Base-by-base conservation (phyloP, 1,284 basidiomycete species). In the Erythrobasidium hasegawianum region DNA sequence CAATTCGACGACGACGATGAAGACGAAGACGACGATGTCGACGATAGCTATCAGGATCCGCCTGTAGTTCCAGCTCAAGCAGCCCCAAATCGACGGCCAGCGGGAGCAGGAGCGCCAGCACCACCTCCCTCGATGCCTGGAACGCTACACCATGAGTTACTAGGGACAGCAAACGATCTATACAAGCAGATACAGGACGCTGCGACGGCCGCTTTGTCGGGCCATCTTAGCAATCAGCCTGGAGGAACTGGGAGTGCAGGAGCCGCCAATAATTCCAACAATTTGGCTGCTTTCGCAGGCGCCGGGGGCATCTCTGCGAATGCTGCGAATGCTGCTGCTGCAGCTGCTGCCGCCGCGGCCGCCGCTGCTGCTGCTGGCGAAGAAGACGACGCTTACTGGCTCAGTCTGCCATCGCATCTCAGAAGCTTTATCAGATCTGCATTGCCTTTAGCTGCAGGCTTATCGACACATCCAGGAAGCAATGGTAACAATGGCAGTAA, bases 301-400 rank as follows among this genome's bases (percentile, higher is more conserved):
- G 5, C 33, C 3, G 5, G 13, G 53, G 18, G 14, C 55, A 24
- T 22, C 41, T 39, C 41, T 18, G 18, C 33, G 29, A 20, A 22
- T 47, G 40, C 16, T 47, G 43, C 43, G 33, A 33, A 33, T 33
- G 33, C 33, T n/a, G n/a, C n/a, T n/a, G n/a, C n/a, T n/a, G n/a
- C n/a, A 38, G 14, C 53, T 24, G 27, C 27, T 45, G 16, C 54
- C 24, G 22, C 20, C 13, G 59, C 56, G 52, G 33, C 26, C 16
- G 39, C 14, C 39, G 38, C 57, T 26, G 66, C 39, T 22, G 60
- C 41, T 10, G 50, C 24, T 20, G 57, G 57, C 18, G 68, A 69
- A 22, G 79, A 80, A 61, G 83, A 83, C 68, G 83, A 83, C 69
- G 79, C 81, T 4, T 84, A 84, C 74, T 84, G 83, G 83, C 81